Evolutionary conservation across 208 protist species (phyloP).

Genomic region (Endotrypanum monterogeii): DNA sequence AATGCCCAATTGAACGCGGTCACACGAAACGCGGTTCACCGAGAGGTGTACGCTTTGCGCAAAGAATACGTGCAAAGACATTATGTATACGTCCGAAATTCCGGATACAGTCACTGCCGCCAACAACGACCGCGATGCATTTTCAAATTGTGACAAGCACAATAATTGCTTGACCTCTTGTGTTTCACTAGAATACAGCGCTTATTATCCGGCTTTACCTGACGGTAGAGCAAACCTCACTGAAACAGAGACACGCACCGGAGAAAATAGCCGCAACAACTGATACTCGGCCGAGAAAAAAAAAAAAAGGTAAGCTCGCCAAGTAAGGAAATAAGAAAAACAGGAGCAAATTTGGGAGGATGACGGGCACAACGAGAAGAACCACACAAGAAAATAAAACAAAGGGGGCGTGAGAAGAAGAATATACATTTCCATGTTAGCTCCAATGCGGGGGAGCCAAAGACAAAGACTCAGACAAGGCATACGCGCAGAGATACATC

Average conservation of each 20-base stretch:
- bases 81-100: background rate
- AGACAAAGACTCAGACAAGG: slow-evolving; percentile 5
- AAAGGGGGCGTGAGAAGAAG: background rate
- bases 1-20: background rate
- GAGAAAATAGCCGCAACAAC: background rate
- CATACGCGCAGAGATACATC: slow-evolving; percentile 11
- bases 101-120: background rate
- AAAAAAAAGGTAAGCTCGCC: too few relatives aligned
- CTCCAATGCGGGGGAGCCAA: background rate
- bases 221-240: background rate
- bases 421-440: background rate
- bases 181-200: background rate
- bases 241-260: background rate
- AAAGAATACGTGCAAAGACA: background rate
- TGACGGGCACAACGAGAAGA: slow-evolving; percentile 2
- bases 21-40: background rate
- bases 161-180: background rate
- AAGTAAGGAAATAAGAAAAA: background rate
- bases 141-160: background rate
- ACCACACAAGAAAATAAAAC: background rate
- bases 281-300: background rate
- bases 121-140: too few relatives aligned
- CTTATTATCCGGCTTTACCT: background rate
- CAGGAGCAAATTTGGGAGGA: background rate
- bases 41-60: background rate